Evolutionary conservation across 148 eudicot species (phyloP), one percentile per base, ranked within the genome.

Genomic region (Camellia granthamiana): DNA sequence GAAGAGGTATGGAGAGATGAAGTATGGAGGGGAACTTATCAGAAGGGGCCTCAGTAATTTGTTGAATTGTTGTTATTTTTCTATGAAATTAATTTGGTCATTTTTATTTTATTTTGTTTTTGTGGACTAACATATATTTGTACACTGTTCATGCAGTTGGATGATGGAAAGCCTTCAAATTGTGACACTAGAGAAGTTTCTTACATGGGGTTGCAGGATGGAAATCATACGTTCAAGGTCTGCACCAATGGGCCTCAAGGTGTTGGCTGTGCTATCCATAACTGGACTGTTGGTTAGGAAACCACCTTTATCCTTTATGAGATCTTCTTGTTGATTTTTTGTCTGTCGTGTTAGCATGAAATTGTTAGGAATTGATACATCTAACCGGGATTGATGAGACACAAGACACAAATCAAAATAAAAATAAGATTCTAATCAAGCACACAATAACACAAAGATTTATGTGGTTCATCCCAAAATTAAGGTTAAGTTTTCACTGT

Each of bases 201-300:
- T 23, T 89, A 86, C 66, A 41, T 65, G 61, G 83, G 87, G 19
- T 87, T 96, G 87, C 72, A 71, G 64, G 98, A 96, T 78, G 97
- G 99, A 82, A 73, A 86, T 66, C 97, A 94, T 85, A 88, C 88
- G 15, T 85, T 94, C 66, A 79, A 84, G 85, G 98, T 89, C 85
- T 96, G 99, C 86, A 67, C 90, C 78, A 84, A 83, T 54, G 88
- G 85, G 55, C 23, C 83, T 61, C 86, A 59, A 77, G 89, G 90
- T 82, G 78, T 68, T 81, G 90, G 90, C 81, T 94, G 98, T 87
- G 85, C 95, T 74, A 84, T 78, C 83, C 89, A 91, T 88, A 87
- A 86, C 83, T 96, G 99, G 99, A 93, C 85, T 72, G 73, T 94
- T 85, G 98, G 98, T 94, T 74, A 87, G 76, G 74, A 81, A 70